Evolutionary conservation across 441 rosid genomes (phyloP), one percentile per base, ranked within the genome.

Genomic region (Jatropha multifida): DNA sequence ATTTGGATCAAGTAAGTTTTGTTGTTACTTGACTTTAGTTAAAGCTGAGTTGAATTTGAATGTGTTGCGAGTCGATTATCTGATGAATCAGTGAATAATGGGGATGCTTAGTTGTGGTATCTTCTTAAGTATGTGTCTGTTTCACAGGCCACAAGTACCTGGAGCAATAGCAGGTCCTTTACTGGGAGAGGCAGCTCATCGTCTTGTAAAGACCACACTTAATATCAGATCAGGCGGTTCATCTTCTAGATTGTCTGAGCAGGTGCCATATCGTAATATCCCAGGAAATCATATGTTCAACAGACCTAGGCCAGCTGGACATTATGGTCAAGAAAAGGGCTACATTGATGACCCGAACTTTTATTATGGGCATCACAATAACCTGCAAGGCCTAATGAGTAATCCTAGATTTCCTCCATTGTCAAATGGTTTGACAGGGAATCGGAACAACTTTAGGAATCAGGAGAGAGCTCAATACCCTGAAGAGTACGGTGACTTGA

Each of bases 181-280:
- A 38, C 83, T 96, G 81, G 98, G 97, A 81, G 98, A 91, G 83
- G 97, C 97, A 68, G 98, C 97, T 78, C 98, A 94, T 82, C 98
- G 99, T 74, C 98, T 96, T 73, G 89, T 96, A 73, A 96, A 86
- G 87, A 96, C 87, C 81, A 87, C 94, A 0, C 98, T 96, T 65
- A 94, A 91, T 82, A 81, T 91, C 74, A 91, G 85, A 86, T 51
- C 88, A 41, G 86, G 84, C 83, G 88, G 91, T 52, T 81, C 87
- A 20, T 78, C 88, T 40, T 79, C 85, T 54, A 88, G 86, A 74
- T 68, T 75, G 56, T 68, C 77, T 44, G 95, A 87, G 76, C 93
- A 85, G 48, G 85, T 78, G 1, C 73, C 80, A 27, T 62, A 76
- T 79, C 83, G 78, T 15, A 88, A 86, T 78, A 65, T 75, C 60